Conservation (phyloP, 2,329 filamentous ascomycete genomes). For the Dactylellina leptospora region DNA sequence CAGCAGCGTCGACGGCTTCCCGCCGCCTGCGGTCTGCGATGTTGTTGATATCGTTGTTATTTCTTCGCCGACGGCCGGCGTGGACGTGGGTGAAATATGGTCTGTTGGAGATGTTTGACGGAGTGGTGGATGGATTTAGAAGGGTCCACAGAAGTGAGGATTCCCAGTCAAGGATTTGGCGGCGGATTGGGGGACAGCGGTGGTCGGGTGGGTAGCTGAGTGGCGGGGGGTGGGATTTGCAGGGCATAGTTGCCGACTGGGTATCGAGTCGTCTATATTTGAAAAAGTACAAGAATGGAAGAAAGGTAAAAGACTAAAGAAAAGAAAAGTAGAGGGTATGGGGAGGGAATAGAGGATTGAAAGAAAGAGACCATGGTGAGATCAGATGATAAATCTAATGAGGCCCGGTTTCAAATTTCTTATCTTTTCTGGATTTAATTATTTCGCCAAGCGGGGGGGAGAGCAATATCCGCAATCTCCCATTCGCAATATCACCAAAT, state of each 20-base stretch:
- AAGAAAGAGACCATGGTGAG: not conserved
- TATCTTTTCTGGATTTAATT: conserved; percentile 1
- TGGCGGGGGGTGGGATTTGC: conserved; percentile 31
- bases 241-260: conserved; percentile 13
- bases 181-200: conserved; percentile 70
- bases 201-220: conserved; percentile 30
- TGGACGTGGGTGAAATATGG: conserved; percentile 31
- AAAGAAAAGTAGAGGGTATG: not conserved
- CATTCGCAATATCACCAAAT: not conserved
- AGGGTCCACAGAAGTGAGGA: conserved; percentile 85
- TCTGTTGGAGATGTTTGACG: conserved; percentile 54
- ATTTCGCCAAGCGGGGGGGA: not conserved
- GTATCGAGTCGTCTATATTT: not conserved
- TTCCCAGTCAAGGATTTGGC: conserved; percentile 76
- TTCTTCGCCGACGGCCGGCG: not conserved
- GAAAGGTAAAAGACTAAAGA: not conserved
- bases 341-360: not conserved
- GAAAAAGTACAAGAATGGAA: not conserved
- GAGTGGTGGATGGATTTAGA: conserved; percentile 75
- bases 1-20: not conserved
- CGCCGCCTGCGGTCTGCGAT: not conserved
- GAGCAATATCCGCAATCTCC: not conserved
- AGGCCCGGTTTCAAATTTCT: not conserved
- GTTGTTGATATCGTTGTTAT: not conserved
- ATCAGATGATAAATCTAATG: no score